Evolutionary conservation across 2,329 filamentous ascomycete genomes (phyloP), one percentile per base, ranked within the genome.

Genomic region (Chalaropsis ovoidea): DNA sequence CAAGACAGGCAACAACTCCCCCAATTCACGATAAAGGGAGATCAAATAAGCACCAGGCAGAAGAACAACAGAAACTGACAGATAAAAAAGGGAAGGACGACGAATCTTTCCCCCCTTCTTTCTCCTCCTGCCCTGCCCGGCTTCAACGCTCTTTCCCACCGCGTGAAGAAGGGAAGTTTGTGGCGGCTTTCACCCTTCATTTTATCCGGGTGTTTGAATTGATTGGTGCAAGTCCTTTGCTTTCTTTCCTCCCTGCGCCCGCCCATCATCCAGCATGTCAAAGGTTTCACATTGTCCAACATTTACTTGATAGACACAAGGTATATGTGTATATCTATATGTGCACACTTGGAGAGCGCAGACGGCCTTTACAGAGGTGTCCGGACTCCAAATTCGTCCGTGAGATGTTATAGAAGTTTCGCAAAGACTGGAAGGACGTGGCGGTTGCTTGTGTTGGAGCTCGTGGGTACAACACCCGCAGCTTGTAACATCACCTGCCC

Each of bases 251-350:
- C 31, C 52, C 31, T 39, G 27, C 13, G 31, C 24, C 54, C 8
- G 54, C 54, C 31, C 31, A 58, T 56, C 13, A 56, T 58, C n/a
- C 15, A 52, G 35, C 54, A 58, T 58, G 54, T 39, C 54, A 58
- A 39, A 58, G 54, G 54, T 58, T 58, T 58, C 54, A 58, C 54
- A 58, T 19, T 58, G 54, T n/a, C n/a, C 3, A 39, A 58, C 31
- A 17, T 35, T 35, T 35, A 58, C 27, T 58, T 58, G 54, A 39
- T 58, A 58, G 54, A 58, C 27, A 10, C 54, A 58, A 58, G 54
- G 54, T 35, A 58, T 39, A 39, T 2, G 11, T n/a, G 13, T 35
- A n/a, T 56, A 35, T 35, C 13, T 27, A 27, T 6, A 56, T 10
- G 17, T 58, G 24, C n/a, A 22, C 31, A 58, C 31, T 58, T 39